Evolutionary conservation across 345 rosid genomes (phyloP), one percentile per base, ranked within the genome.

Genomic region (Eucalyptus sideroxylon): DNA sequence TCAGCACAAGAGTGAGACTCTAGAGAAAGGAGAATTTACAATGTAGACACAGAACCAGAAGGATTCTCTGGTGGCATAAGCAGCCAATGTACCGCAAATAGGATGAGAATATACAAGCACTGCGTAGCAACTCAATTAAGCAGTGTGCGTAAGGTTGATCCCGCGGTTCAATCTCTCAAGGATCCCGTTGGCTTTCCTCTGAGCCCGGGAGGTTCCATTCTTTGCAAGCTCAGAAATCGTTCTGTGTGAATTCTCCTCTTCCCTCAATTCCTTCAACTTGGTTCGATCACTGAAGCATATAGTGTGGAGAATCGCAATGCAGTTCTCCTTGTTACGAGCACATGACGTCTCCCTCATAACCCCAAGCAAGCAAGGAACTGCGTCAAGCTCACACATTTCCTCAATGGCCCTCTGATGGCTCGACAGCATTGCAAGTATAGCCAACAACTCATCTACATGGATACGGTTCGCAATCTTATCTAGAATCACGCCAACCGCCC

Each of bases 201-300:
- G 95, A 87, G 99, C 99, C 93, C 99, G 95, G 19, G 99, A 92
- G 82, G 99, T 97, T 69, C 99, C 99, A 47, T 95, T 96, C 81
- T 93, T 92, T 31, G 95, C 93, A 89, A 98, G 98, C 91, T 94
- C 96, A 15, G 99, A 94, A 50, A 98, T 93, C 26, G 98, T 97
- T 69, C 96, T 95, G 65, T 93, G 50, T 1, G 87, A 53, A 27
- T 65, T 93, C 91, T 98, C 99, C 90, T 98, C 99, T 89, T 98
- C 99, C 93, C 93, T 95, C 44, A 98, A 89, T 77, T 93, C 93
- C 90, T 93, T 97, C 96, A 94, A 93, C 92, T 95, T 96, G 87
- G 95, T 96, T 91, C 99, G 95, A 88, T 98, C 98, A 50, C 89
- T 93, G 65, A 93, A 89, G 90, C 96, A 98, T 86, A 98, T 91